These are phyloP conservation scores for Apiotrichum porosum DNA, from an alignment of 1,284 basidiomycete species.

Conservation along the genomic window DNA sequence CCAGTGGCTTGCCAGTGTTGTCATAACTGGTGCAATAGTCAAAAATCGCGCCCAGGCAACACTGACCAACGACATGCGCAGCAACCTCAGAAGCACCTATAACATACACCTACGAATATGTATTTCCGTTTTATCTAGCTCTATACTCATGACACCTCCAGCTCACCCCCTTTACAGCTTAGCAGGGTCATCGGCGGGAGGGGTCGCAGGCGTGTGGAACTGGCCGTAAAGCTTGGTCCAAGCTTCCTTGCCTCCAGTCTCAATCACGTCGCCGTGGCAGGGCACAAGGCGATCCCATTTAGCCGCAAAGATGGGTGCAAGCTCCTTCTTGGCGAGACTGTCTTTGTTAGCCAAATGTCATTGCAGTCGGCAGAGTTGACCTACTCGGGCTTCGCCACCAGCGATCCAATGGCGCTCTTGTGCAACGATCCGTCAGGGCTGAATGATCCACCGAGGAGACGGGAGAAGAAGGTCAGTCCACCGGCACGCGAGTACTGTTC, in stretches of 20 bases:
- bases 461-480: conserved; percentile 50
- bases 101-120: no score
- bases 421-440: conserved; percentile 61
- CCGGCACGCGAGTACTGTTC: conserved; percentile 68
- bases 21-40: no score
- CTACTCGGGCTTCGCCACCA: conserved; percentile 55
- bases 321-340: conserved; percentile 31
- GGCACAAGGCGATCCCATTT: conserved; percentile 86
- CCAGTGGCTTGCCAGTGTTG: no score
- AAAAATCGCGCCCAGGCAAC: no score
- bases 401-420: conserved; percentile 24
- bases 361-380: conserved; percentile 33
- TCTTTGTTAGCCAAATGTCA: no score
- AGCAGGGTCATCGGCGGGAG: no score
- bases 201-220: no score
- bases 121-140: no score
- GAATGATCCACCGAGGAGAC: conserved; percentile 42
- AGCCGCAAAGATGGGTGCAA: conserved; percentile 36
- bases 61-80: no score
- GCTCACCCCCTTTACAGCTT: no score
- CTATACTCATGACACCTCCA: no score
- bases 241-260: conserved; percentile 63
- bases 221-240: conserved; percentile 57
- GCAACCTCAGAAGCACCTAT: no score
- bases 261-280: conserved; percentile 84